Base-by-base conservation (phyloP, 495 filamentous ascomycete genomes). In the Penicillium turbatum region DNA sequence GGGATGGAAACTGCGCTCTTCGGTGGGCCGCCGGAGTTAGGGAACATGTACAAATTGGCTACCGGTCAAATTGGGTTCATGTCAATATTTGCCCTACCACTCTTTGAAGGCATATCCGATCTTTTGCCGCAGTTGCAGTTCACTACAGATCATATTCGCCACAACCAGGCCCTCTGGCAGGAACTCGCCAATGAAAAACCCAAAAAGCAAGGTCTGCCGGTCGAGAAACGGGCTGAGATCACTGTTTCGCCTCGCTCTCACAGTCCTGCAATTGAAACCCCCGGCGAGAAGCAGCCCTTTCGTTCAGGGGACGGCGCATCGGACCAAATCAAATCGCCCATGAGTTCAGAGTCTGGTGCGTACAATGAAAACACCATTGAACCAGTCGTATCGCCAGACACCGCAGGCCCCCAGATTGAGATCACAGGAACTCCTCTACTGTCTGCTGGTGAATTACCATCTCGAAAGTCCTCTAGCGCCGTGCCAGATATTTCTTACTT, bases 1-100 rank as follows among this genome's bases (percentile, higher is more conserved):
- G 82, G 85, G 7, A 95, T 97, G 62, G 81, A 86, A 41, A 89
- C 92, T 2, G 89, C 92, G 19, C 78, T 97, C 2, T 88, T 95
- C 60, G 86, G 83, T 45, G 83, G 90, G 1, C 85, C 86, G 10
- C 92, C 93, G 7, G 87, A 90, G 56, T 80, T 88, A 43, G 90
- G 92, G 48, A 86, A 90, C 47, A 60, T 90, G 8, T 79, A 84
- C 65, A 90, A 92, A 37, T 79, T 97, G n/a, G 86, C 84, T 46
- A 85, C 86, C 30, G 86, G 89, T 11, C 95, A 98, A 70, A 87
- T 95, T 59, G 84, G 87, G 27, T 98, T 98, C 73, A 96, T 98
- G 88, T 93, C 87, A 50, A 80, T 96, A 53, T 97, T 97, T 65
- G 93, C 92, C 17, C 79, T 87, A 32, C 93, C 93, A 0, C 79